Percentiles rank a stretch among this genome's conserved stretches.
Conservation (phyloP, 768 basidiomycete genomes). For the Dendrothele bispora region DNA sequence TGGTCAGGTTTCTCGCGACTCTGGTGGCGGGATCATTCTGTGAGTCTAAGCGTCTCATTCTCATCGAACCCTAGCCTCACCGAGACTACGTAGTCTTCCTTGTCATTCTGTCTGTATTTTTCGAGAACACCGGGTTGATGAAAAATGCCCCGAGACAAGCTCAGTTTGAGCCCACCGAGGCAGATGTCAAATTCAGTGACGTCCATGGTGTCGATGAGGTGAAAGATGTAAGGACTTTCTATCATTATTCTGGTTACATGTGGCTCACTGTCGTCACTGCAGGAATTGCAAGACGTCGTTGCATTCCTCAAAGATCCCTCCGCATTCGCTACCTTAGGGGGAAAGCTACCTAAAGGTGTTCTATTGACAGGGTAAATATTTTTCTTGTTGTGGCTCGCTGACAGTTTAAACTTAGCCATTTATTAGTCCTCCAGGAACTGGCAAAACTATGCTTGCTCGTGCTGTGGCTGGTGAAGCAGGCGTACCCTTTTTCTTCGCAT, state of each 20-base stretch:
- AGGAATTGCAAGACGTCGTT: constrained; percentile 94
- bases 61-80: neutral
- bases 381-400: neutral
- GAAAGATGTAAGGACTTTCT: constrained; percentile 73
- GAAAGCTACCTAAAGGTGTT: constrained; percentile 92
- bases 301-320: constrained; percentile 94
- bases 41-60: constrained; percentile 34
- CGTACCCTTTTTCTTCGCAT: constrained; percentile 96
- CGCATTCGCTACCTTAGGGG: constrained; percentile 86
- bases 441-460: constrained; percentile 97
- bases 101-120: constrained; percentile 82
- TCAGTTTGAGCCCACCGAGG: constrained; percentile 82
- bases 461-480: constrained; percentile 98
- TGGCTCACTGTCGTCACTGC: constrained; percentile 13
- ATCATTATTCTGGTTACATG: neutral
- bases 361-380: constrained; percentile 69
- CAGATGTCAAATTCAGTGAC: constrained; percentile 90
- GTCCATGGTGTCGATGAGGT: constrained; percentile 98
- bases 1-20: constrained; percentile 62
- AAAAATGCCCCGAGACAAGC: constrained; percentile 81
- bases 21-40: constrained; percentile 63
- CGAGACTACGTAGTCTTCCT: constrained; percentile 57
- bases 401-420: neutral
- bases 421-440: constrained; percentile 79
- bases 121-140: constrained; percentile 92